Evolutionary conservation across 2,329 filamentous ascomycete genomes (phyloP).

Genomic region (Lachnellula occidentalis): DNA sequence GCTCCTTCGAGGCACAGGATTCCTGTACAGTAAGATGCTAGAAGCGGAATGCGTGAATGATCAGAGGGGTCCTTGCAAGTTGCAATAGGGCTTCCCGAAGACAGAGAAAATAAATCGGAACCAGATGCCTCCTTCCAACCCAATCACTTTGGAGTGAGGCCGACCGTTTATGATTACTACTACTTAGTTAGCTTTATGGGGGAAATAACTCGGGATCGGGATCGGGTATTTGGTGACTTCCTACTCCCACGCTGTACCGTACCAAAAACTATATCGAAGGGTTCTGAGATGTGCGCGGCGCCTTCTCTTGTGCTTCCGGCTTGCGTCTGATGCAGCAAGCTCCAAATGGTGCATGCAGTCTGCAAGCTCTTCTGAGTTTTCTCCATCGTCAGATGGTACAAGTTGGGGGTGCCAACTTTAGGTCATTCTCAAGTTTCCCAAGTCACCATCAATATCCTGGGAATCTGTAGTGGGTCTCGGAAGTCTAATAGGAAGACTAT

Average conservation of each 20-base stretch:
- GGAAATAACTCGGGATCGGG: background rate
- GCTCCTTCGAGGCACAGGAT: background rate
- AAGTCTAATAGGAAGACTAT: background rate
- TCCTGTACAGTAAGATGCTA: background rate
- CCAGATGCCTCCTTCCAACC: background rate
- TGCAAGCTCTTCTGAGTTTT: constrained; percentile 1
- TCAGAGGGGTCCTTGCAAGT: background rate
- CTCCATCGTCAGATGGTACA: background rate
- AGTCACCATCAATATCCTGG: background rate
- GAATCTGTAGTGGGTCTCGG: background rate
- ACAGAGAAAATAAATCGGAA: background rate
- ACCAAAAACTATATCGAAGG: background rate
- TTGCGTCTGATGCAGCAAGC: constrained; percentile 5
- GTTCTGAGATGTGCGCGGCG: background rate
- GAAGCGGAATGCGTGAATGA: background rate
- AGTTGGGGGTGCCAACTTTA: background rate
- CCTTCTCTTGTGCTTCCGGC: background rate
- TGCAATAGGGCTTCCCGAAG: background rate
- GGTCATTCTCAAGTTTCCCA: background rate
- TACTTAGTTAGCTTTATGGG: background rate
- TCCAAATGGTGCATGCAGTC: constrained; percentile 10
- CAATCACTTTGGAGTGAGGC: background rate
- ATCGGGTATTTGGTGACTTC: background rate
- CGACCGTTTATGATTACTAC: background rate
- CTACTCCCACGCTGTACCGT: background rate